Evolutionary conservation across 2,329 filamentous ascomycete species (phyloP).

Genomic region (Grosmannia clavigera): DNA sequence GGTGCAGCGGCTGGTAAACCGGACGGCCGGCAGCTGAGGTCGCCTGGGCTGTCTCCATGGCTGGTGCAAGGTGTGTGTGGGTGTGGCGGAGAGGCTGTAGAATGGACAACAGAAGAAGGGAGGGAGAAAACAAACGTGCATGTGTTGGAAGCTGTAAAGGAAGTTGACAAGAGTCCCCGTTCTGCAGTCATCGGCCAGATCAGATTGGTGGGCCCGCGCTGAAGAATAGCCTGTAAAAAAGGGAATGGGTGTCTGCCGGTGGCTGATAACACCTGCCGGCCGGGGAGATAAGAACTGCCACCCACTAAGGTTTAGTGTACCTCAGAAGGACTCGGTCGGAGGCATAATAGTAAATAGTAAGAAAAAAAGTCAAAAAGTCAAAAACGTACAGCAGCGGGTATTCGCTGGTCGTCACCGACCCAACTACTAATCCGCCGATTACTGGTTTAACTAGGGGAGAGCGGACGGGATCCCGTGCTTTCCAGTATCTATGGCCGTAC

Average conservation of each 20-base stretch:
- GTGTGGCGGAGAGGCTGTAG: background rate
- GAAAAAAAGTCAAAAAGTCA: no score
- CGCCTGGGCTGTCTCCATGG: background rate
- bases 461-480: no score
- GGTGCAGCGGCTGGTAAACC: constrained; percentile 21
- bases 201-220: background rate
- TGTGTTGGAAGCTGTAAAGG: background rate
- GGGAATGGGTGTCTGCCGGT: no score
- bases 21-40: background rate
- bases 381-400: no score
- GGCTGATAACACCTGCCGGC: background rate
- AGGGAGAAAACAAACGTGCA: background rate
- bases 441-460: no score
- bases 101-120: background rate
- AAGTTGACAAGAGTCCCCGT: background rate
- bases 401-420: no score
- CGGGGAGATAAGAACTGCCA: background rate
- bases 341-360: no score
- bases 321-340: background rate
- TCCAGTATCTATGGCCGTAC: no score
- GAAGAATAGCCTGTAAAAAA: background rate
- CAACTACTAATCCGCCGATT: no score
- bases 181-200: background rate
- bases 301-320: background rate
- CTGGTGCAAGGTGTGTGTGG: background rate